These are phyloP conservation scores for Excoecaria cochinchinensis DNA, from an alignment of 345 rosid genomes.

Conservation along the genomic window DNA sequence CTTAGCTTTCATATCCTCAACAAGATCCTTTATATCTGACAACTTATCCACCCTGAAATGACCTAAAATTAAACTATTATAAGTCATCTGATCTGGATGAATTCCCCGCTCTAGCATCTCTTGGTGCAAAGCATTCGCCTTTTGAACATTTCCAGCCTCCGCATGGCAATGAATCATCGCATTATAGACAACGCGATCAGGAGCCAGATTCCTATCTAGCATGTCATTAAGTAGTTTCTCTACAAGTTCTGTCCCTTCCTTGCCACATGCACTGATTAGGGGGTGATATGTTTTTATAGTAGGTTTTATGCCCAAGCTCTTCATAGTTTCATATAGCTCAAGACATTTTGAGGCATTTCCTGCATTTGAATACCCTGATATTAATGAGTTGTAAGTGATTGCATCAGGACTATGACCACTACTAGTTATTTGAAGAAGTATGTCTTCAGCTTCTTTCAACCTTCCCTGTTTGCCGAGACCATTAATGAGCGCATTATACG, in stretches of 20 bases:
- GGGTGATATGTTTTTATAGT: constrained; percentile 57
- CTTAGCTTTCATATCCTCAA: constrained; percentile 53
- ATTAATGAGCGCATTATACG: constrained; percentile 68
- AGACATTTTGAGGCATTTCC: constrained; percentile 59
- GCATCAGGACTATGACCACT: constrained; percentile 62
- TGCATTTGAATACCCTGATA: constrained; percentile 56
- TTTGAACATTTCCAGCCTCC: constrained; percentile 48
- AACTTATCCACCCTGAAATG: constrained; percentile 46
- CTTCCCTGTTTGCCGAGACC: constrained; percentile 62
- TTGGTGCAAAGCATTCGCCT: constrained; percentile 42
- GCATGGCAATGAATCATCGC: constrained; percentile 52
- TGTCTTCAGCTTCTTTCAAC: constrained; percentile 61
- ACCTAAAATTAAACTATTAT: constrained; percentile 64
- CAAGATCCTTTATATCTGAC: constrained; percentile 38
- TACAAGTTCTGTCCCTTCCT: constrained; percentile 43
- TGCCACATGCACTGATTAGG: constrained; percentile 47
- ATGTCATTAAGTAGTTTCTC: constrained; percentile 58
- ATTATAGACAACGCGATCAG: constrained; percentile 58
- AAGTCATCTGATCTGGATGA: constrained; percentile 54
- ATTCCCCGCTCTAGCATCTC: constrained; percentile 59
- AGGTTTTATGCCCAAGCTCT: constrained; percentile 54
- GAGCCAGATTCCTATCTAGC: constrained; percentile 46
- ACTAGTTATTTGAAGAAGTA: constrained; percentile 47
- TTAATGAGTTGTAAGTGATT: constrained; percentile 65
- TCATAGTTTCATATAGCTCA: constrained; percentile 60